phyloP scores from a whole-genome alignment of 179 eudicot species.

The Patellifolia procumbens region DNA sequence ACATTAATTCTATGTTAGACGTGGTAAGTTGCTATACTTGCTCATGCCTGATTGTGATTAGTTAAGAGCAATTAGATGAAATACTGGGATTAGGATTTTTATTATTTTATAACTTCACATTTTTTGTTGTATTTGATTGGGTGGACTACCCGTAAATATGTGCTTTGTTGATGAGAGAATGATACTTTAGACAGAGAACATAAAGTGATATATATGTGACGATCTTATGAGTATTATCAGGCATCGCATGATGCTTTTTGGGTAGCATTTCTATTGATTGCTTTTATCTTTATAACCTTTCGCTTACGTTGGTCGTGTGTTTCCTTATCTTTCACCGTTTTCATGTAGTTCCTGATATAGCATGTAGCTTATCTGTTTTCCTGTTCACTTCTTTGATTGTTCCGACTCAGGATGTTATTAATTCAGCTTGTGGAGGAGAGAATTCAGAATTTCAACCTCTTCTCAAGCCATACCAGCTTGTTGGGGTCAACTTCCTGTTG shows the following conservation, averaged over 20 bases:
- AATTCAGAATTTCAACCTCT: constrained; percentile 74
- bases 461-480: constrained; percentile 95
- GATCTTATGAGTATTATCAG: not conserved
- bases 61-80: not conserved
- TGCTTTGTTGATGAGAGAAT: not conserved
- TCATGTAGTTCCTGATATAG: not conserved
- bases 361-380: not conserved
- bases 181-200: not conserved
- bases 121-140: not conserved
- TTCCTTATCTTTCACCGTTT: not conserved
- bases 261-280: not conserved
- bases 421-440: constrained; percentile 65
- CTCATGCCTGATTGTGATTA: not conserved
- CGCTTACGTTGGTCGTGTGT: not conserved
- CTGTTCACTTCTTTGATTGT: not conserved
- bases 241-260: not conserved
- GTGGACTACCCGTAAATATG: not conserved
- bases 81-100: not conserved
- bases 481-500: constrained; percentile 96
- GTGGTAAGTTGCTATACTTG: not conserved
- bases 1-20: not conserved
- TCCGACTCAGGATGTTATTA: constrained; percentile 55
- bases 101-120: not conserved
- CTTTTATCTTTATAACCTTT: not conserved
- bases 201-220: not conserved